phyloP scores from a whole-genome alignment of 768 basidiomycete genomes.

The Mycena sanguinolenta region DNA sequence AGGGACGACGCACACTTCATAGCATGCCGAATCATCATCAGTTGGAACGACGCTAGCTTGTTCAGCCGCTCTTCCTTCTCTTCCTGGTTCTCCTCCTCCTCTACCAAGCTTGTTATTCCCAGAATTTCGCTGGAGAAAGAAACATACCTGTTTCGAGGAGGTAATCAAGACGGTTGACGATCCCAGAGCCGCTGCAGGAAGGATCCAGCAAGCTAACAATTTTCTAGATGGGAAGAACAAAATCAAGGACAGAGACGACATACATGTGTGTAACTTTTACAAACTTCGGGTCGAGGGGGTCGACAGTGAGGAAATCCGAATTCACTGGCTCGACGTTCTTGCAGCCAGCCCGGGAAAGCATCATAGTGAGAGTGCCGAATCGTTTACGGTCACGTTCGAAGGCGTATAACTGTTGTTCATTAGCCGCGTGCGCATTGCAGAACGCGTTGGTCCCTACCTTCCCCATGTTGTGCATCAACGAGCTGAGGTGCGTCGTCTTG shows the following conservation, averaged over 20 bases:
- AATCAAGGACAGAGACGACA: slow-evolving; percentile 43
- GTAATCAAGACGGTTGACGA: slow-evolving; percentile 90
- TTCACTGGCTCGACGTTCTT: slow-evolving; percentile 82
- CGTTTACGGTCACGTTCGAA: slow-evolving; percentile 90
- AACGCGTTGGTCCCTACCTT: slow-evolving; percentile 62
- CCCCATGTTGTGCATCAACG: slow-evolving; percentile 86
- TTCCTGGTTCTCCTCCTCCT: slow-evolving; percentile 71
- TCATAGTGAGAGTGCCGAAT: slow-evolving; percentile 85
- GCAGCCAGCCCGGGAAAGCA: slow-evolving; percentile 90
- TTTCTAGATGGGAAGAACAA: background rate
- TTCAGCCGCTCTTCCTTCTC: slow-evolving; percentile 78
- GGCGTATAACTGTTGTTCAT: slow-evolving; percentile 72
- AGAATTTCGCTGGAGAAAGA: slow-evolving; percentile 15
- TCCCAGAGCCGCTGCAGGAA: slow-evolving; percentile 96
- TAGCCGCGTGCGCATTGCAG: background rate
- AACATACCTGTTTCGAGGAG: slow-evolving; percentile 78
- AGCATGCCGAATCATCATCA: slow-evolving; percentile 92
- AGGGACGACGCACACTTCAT: slow-evolving; percentile 81
- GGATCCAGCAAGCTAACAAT: slow-evolving; percentile 86
- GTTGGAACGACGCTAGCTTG: slow-evolving; percentile 90
- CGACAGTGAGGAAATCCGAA: slow-evolving; percentile 86
- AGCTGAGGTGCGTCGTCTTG: slow-evolving; percentile 95
- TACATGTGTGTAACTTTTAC: slow-evolving; percentile 88
- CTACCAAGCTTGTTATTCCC: slow-evolving; percentile 47
- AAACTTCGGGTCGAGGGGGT: slow-evolving; percentile 76